Percentiles rank a stretch among this genome's conserved stretches.
Conservation (phyloP, 164 flowering plant genomes). For the Aristolochia californica region DNA sequence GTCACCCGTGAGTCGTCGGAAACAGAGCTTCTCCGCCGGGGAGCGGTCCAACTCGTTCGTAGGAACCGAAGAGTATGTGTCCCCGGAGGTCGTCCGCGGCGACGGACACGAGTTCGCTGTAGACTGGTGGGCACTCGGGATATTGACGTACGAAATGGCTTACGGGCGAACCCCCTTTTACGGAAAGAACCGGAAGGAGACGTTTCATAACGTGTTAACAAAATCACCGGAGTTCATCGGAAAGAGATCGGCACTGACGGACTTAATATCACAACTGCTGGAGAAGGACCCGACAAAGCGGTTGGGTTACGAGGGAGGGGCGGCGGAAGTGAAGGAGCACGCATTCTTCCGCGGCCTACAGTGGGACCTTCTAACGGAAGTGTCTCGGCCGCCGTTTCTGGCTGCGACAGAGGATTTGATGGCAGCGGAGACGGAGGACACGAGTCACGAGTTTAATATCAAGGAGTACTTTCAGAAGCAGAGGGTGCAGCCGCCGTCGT, state of each 20-base stretch:
- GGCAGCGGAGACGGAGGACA: constrained; percentile 7
- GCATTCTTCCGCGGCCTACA: constrained; percentile 53
- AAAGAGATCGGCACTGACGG: constrained; percentile 40
- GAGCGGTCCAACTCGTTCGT: constrained; percentile 32
- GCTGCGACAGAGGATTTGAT: constrained; percentile 25
- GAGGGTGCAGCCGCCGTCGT: constrained; percentile 23
- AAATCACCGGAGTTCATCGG: constrained; percentile 59
- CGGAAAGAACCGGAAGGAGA: constrained; percentile 71
- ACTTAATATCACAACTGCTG: constrained; percentile 55
- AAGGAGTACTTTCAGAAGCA: constrained; percentile 39
- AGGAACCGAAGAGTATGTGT: constrained; percentile 87
- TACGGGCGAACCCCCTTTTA: constrained; percentile 85
- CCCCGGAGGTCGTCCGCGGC: constrained; percentile 82
- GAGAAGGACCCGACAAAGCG: constrained; percentile 71
- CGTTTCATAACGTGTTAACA: constrained; percentile 44
- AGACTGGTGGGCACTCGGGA: constrained; percentile 96
- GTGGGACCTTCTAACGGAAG: constrained; percentile 75
- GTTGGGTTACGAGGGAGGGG: constrained; percentile 59
- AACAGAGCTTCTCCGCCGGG: constrained; percentile 14
- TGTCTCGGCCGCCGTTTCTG: constrained; percentile 74
- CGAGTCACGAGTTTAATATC: constrained; percentile 16
- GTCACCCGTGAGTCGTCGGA: constrained; percentile 50
- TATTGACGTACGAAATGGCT: constrained; percentile 76
- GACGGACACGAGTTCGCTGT: constrained; percentile 92
- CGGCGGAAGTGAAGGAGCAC: constrained; percentile 68